Conservation (phyloP, 164 flowering plant genomes). For the Dillenia suffruticosa region DNA sequence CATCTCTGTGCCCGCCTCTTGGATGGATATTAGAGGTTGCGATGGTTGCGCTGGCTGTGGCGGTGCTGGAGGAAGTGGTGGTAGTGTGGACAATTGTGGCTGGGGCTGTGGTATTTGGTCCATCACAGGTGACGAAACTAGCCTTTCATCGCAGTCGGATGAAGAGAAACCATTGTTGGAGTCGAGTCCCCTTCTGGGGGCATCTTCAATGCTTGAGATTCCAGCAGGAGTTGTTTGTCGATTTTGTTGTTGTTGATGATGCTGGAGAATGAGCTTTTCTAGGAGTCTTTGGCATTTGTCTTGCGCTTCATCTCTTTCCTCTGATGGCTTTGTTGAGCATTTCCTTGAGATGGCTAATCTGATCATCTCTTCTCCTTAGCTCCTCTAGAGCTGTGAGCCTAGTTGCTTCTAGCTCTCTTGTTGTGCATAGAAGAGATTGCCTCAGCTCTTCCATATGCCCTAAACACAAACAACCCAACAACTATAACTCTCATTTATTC, state of each 20-base stretch:
- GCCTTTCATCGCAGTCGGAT: conserved; percentile 85
- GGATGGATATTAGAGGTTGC: conserved; percentile 7
- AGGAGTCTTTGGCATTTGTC: conserved; percentile 53
- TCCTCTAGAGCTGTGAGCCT: conserved; percentile 64
- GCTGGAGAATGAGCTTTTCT: conserved; percentile 48
- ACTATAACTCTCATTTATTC: not conserved
- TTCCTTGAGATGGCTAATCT: conserved; percentile 46
- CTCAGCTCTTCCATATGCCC: conserved; percentile 68
- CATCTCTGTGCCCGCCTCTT: conserved; percentile 9
- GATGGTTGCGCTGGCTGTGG: conserved; percentile 6
- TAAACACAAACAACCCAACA: conserved; percentile 20
- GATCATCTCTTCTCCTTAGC: conserved; percentile 62
- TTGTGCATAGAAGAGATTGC: conserved; percentile 50
- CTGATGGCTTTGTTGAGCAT: conserved; percentile 35
- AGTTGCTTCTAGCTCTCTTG: conserved; percentile 74
- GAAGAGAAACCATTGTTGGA: conserved; percentile 56
- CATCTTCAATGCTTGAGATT: conserved; percentile 61
- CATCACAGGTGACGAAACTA: conserved; percentile 52
- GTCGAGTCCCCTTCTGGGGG: conserved; percentile 48
- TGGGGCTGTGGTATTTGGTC: conserved; percentile 20
- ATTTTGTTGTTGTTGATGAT: conserved; percentile 35
- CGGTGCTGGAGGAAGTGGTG: conserved; percentile 1
- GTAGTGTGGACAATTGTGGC: not conserved
- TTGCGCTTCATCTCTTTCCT: conserved; percentile 75
- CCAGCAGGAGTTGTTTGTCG: conserved; percentile 37